Percentiles rank a stretch among this genome's conserved stretches.
Conservation (phyloP, 495 filamentous ascomycete species). For the Hyaloscypha hepaticicola region DNA sequence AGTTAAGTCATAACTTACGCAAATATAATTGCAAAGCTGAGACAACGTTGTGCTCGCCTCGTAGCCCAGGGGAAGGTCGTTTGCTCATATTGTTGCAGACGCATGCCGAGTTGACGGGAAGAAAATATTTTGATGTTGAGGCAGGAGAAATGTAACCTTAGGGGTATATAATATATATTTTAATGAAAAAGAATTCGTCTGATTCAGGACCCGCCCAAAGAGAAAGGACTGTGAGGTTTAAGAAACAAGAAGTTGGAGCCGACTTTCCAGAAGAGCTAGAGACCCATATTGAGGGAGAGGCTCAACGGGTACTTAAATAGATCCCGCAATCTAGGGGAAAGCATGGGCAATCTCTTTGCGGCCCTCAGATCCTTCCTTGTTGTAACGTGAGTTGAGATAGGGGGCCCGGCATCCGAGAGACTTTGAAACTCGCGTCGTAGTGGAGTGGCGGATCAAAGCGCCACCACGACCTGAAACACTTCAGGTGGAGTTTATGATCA, state of each 20-base stretch:
- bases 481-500: not conserved
- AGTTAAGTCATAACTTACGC: not conserved
- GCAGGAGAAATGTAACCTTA: not conserved
- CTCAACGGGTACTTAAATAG: constrained; percentile 11
- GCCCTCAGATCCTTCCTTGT: not conserved
- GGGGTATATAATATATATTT: not conserved
- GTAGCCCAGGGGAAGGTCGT: constrained; percentile 5
- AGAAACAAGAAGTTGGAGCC: not conserved
- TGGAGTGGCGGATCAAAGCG: not conserved
- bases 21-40: constrained; percentile 20
- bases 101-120: constrained; percentile 7
- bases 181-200: not conserved
- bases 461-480: not conserved
- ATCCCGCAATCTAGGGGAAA: not conserved
- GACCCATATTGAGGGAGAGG: not conserved
- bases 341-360: not conserved
- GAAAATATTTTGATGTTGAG: not conserved
- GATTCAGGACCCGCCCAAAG: not conserved
- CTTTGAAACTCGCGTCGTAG: constrained; percentile 1
- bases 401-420: not conserved
- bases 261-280: constrained; percentile 21
- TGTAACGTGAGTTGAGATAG: not conserved
- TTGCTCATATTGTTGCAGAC: constrained; percentile 13
- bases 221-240: not conserved
- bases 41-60: constrained; percentile 19